Base-by-base conservation (phyloP, 352 stramenopile genomes). In the Phytophthora citrophthora region DNA sequence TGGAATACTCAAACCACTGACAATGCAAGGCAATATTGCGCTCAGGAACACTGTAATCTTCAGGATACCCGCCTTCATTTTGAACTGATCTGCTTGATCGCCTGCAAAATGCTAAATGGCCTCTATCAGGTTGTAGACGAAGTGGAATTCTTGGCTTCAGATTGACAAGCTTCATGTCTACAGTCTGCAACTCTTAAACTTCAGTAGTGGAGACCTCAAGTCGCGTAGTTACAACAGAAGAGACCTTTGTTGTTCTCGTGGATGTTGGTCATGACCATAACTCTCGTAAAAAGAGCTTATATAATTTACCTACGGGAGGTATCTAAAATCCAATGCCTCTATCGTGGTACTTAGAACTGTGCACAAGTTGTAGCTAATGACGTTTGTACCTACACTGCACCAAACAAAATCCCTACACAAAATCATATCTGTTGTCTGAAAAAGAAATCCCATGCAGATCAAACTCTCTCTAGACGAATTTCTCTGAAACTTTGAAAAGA, bases 121-220 rank as follows among this genome's bases (percentile, higher is more conserved):
- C 9, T 43, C 12, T 43, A 2, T 24, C 38, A 7, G 5, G 5
- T 27, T 5, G 29, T 12, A n/a, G 50, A 16, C 18, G 26, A 18
- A 26, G 34, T 54, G 61, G 47, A 59, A 48, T 38, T 59, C 16
- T 67, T 62, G 44, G 58, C 58, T 67, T 67, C 58, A 55, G 34
- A 24, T 29, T 16, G 45, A 46, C 41, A 46, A 54, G 54, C 20
- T 54, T 34, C 43, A 48, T 23, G 13, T 16, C 15, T 34, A 20
- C 44, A 41, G 34, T 16, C 15, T 43, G 26, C 29, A n/a, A 50
- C 12, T 6, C 10, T 34, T 36, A 24, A 34, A 16, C 7, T 31
- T n/a, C 15, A n/a, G 27, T 48, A 5, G 11, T 23, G 16, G 11
- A 49, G 27, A 36, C 15, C 39, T 18, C 13, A 20, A 66, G 32